A percentile compares a stretch with the other conserved stretches of the same genome.
Evolutionary conservation across 2,329 filamentous ascomycete genomes (phyloP).

Genomic region (Geosmithia putterillii): DNA sequence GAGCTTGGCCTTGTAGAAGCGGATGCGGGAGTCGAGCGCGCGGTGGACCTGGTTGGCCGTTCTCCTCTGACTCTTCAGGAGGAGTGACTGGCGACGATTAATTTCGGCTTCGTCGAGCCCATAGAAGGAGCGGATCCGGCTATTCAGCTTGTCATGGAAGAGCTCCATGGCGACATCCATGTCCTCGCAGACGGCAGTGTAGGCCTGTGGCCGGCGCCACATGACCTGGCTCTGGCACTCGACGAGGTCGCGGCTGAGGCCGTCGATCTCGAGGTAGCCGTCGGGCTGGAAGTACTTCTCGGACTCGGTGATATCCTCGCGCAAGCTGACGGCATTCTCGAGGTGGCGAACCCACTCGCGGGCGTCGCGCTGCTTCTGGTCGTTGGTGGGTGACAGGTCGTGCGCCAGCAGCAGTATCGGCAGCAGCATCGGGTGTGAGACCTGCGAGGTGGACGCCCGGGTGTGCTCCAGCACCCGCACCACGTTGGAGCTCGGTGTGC

Average conservation of each 20-base stretch:
- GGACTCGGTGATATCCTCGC: conserved; percentile 43
- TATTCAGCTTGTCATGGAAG: conserved; percentile 20
- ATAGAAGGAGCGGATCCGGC: not conserved
- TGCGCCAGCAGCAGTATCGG: conserved; percentile 46
- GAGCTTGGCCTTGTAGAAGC: conserved; percentile 50
- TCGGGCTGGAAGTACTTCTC: conserved; percentile 33
- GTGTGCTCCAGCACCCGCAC: conserved; percentile 36
- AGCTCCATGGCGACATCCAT: conserved; percentile 33
- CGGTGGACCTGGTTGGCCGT: conserved; percentile 23
- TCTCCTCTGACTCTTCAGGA: conserved; percentile 18
- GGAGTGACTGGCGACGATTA: too few relatives aligned
- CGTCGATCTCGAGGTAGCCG: conserved; percentile 41
- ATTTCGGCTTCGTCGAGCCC: conserved; percentile 9
- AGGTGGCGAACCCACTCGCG: conserved; percentile 49
- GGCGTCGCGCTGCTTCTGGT: conserved; percentile 50
- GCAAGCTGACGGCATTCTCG: conserved; percentile 48
- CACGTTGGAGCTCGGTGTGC: conserved; percentile 44
- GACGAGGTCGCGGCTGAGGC: conserved; percentile 48
- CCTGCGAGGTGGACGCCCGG: conserved; percentile 31
- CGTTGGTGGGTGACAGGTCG: conserved; percentile 41
- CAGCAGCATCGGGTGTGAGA: conserved; percentile 46
- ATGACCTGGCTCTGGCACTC: conserved; percentile 51
- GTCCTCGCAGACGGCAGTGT: conserved; percentile 37
- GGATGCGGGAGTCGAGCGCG: conserved; percentile 39
- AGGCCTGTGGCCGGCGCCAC: conserved; percentile 52